Percentiles rank a stretch among this genome's conserved stretches.
Conservation (phyloP, 2,329 filamentous ascomycete genomes). For the Aspergillus ibericus region DNA sequence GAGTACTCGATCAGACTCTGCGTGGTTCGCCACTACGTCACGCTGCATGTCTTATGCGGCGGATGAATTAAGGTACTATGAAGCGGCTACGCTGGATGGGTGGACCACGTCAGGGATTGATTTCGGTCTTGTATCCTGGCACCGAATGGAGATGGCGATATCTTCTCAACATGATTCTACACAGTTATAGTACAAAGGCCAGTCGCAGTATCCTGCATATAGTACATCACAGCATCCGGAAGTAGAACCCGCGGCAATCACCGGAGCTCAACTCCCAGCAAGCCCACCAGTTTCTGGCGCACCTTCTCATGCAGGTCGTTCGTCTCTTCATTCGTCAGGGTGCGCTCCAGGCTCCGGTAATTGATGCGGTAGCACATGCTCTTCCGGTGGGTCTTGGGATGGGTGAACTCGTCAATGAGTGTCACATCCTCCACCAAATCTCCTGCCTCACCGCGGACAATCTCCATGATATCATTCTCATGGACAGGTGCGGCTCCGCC, state of each 20-base stretch:
- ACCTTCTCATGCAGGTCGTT: slow-evolving; percentile 75
- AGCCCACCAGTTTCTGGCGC: slow-evolving; percentile 62
- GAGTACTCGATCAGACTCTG: neutral
- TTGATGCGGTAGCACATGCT: slow-evolving; percentile 92
- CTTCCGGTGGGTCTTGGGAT: slow-evolving; percentile 78
- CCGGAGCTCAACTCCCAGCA: slow-evolving; percentile 77
- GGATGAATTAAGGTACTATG: neutral
- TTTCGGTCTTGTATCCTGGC: neutral
- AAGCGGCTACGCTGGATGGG: neutral
- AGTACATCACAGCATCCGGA: neutral
- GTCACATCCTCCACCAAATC: slow-evolving; percentile 85
- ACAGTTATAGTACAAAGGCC: neutral
- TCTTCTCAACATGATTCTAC: neutral
- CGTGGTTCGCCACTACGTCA: slow-evolving; percentile 3
- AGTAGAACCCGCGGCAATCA: neutral
- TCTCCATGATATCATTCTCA: slow-evolving; percentile 96
- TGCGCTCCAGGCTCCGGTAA: slow-evolving; percentile 89
- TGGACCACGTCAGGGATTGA: neutral
- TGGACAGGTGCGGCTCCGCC: slow-evolving; percentile 62
- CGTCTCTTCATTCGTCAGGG: slow-evolving; percentile 78
- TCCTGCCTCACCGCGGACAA: slow-evolving; percentile 78
- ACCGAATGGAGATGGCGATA: neutral
- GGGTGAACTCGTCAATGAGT: slow-evolving; percentile 81
- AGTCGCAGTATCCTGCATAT: neutral
- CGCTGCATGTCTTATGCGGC: slow-evolving; percentile 2